Base-by-base conservation (phyloP, 23 red algal species). In the Gracilaria domingensis region DNA sequence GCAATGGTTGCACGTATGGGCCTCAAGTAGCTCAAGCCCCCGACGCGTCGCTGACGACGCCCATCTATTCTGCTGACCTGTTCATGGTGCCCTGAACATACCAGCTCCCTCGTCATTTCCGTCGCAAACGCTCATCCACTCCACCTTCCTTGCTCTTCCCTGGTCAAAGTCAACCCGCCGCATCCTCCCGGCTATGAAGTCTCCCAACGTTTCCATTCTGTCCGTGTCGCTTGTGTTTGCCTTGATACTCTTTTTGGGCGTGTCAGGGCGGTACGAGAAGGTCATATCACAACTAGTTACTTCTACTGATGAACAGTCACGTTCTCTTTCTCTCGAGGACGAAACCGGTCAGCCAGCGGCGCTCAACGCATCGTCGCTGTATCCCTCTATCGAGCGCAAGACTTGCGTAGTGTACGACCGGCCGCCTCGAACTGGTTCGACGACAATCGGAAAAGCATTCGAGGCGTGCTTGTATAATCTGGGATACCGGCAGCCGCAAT, bases 401-500 rank as follows among this genome's bases (percentile, higher is more conserved):
- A 59, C 48, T 0, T 87, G 84, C 67, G 11, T 87, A 24, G 32
- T 87, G 25, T 87, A 74, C 84, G 84, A 87, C 23, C 40, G 67
- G 7, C 84, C 84, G 12, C 84, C 84, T 21, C 84, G 84, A 28
- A 87, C 84, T 12, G 84, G 66, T 34, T 74, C 64, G 2, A 74
- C 84, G 12, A 87, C 84, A 18, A 75, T 87, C 26, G 84, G 64
- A 48, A 30, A 38, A 8, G 84, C 84, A 1, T 25, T 87, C 17
- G 33, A 58, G n/a, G 57, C 13, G 18, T 87, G 84, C 26, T 66
- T 87, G 38, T 32, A n/a, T 4, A n/a, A 20, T 18, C 84, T 25
- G 8, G 84, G 65, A n/a, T 87, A 73, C 30, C 16, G 77, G 24
- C 84, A 87, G 69, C 84, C 84, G 29, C 11, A 14, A 44, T 69